Evolutionary conservation across 2,329 filamentous ascomycete genomes (phyloP).

Genomic region (Diaporthe amygdali): DNA sequence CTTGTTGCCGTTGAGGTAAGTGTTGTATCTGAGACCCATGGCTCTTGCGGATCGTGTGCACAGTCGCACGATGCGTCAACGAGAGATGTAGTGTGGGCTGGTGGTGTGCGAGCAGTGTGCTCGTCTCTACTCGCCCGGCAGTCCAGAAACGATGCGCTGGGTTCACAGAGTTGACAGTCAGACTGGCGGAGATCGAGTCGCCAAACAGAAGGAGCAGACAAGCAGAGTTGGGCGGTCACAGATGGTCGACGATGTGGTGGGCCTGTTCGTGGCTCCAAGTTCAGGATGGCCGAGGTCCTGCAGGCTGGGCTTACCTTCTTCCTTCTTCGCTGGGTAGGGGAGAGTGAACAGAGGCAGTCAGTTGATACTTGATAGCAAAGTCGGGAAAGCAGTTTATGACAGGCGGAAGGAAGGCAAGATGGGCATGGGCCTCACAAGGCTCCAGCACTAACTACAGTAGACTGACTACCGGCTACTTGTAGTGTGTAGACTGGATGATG

Average conservation of each 20-base stretch:
- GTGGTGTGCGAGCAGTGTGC: background rate
- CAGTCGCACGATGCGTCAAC: background rate
- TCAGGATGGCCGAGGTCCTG: background rate
- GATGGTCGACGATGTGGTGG: background rate
- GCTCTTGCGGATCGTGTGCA: background rate
- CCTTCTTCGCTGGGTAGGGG: background rate
- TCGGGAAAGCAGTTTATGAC: background rate
- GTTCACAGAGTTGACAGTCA: background rate
- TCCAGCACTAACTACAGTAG: background rate
- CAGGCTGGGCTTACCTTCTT: slow-evolving; percentile 6
- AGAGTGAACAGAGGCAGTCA: background rate
- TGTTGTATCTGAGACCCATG: slow-evolving; percentile 92
- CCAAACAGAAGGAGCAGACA: background rate
- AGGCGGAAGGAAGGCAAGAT: background rate
- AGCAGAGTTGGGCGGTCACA: background rate
- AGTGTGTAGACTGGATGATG: background rate
- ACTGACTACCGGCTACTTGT: background rate
- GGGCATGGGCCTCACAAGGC: background rate
- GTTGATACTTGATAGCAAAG: background rate
- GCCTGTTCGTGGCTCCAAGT: background rate
- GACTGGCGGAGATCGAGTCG: background rate
- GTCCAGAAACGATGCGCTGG: background rate
- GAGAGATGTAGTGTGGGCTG: background rate
- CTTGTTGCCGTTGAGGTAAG: slow-evolving; percentile 83
- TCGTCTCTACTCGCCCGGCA: background rate